phyloP scores from a whole-genome alignment of 768 basidiomycete genomes.

The Aureoboletus auriporus region DNA sequence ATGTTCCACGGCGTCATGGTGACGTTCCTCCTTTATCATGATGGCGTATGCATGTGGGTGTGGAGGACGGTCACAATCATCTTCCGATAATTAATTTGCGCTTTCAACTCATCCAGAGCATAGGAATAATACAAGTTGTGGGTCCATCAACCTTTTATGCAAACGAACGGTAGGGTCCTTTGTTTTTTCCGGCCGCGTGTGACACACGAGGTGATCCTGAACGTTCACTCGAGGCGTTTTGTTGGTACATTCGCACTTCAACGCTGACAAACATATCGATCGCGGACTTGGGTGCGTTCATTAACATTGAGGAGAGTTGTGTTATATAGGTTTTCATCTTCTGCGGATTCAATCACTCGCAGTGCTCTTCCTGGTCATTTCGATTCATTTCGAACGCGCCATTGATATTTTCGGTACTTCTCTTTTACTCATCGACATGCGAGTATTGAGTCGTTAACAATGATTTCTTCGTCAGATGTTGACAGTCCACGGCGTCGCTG shows the following conservation, averaged over 20 bases:
- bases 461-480: slow-evolving; percentile 10
- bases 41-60: no score
- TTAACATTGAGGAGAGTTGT: background rate
- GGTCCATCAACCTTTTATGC: no score
- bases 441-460: background rate
- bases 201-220: slow-evolving; percentile 17
- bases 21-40: no score
- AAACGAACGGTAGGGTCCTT: background rate
- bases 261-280: background rate
- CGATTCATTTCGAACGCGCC: background rate
- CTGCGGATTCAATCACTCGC: background rate
- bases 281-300: slow-evolving; percentile 2
- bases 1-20: no score
- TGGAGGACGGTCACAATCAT: no score
- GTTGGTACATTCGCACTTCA: slow-evolving; percentile 3
- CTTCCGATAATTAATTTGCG: no score
- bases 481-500: background rate
- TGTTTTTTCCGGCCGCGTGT: slow-evolving; percentile 13
- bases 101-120: no score
- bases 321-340: slow-evolving; percentile 1
- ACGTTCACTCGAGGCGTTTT: slow-evolving; percentile 11
- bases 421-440: background rate
- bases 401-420: background rate
- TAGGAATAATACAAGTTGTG: no score
- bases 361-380: background rate